These are phyloP conservation scores for Alternaria burnsii DNA, from an alignment of 2,329 filamentous ascomycete species.

Conservation along the genomic window DNA sequence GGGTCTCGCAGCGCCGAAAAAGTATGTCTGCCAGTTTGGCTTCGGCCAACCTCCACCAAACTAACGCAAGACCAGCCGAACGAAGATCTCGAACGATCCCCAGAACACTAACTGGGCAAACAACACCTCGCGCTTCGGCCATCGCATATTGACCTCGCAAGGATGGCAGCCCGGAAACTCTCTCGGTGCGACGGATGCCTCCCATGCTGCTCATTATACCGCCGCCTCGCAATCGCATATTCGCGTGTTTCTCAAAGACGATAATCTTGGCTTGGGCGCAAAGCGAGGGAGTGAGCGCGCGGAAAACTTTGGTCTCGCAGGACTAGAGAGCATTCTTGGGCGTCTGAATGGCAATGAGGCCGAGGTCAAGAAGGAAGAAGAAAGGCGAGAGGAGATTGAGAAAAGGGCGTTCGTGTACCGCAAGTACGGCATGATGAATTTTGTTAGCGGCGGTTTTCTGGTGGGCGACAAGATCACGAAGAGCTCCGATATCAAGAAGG, in stretches of 20 bases:
- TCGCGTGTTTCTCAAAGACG: constrained; percentile 84
- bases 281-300: constrained; percentile 72
- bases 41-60: not conserved
- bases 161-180: constrained; percentile 89
- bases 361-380: constrained; percentile 74
- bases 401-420: constrained; percentile 76
- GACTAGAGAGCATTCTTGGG: constrained; percentile 85
- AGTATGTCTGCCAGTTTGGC: constrained; percentile 57
- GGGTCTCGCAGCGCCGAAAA: constrained; percentile 74
- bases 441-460: constrained; percentile 83
- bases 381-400: constrained; percentile 73
- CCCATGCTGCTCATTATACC: constrained; percentile 79
- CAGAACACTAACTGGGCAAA: constrained; percentile 95
- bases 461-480: constrained; percentile 65
- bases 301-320: constrained; percentile 84
- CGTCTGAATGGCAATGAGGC: constrained; percentile 87
- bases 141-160: constrained; percentile 85
- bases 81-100: constrained; percentile 86
- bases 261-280: constrained; percentile 89
- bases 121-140: constrained; percentile 83
- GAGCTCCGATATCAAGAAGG: constrained; percentile 55
- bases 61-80: constrained; percentile 55
- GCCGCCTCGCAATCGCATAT: constrained; percentile 86
- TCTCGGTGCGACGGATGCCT: constrained; percentile 78
- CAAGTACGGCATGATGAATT: constrained; percentile 82